Evolutionary conservation across 2,329 filamentous ascomycete species (phyloP), one percentile per base, ranked within the genome.

Genomic region (Fusarium foetens): DNA sequence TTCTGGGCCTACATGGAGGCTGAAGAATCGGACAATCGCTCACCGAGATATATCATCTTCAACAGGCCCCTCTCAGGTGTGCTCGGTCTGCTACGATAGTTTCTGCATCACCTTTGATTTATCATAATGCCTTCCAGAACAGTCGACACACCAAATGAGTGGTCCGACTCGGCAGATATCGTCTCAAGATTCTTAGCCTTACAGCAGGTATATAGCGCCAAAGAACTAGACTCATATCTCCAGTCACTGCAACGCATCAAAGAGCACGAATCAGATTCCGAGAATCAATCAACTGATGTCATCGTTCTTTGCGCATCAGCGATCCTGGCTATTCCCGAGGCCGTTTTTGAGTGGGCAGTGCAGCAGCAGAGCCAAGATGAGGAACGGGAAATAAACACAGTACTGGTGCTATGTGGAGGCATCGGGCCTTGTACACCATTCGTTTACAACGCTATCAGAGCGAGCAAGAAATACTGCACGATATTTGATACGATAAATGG

Each of bases 161-260:
- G 54, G n/a, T 49, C 21, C 5, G 17, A 23, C 19, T 42, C 69
- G 0, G 60, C 36, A 10, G 19, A 29, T 1, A 58, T 73, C 0
- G 17, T 72, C 3, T 63, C 70, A 0, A 49, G 41, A 0, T 72
- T 72, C 9, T 5, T 72, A 0, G 52, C 70, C 1, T 45, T 72
- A 0, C 48, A 70, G 6, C 69, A 72, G 3, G 63, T 72, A 2
- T 72, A 72, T 8, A 67, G 61, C 8, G 55, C 70, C 11, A n/a
- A 35, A 9, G 43, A 72, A 5, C 9, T 72, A 3, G 36, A 63
- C 5, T 21, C 13, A 1, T 59, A 70, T 16, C 42, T 72, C 2
- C 29, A 45, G 10, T 51, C 38, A 0, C 19, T 60, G 0, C 14
- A n/a, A 4, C 9, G 14, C 19, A 2, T 0, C 31, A 2, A 11